Evolutionary conservation across 495 filamentous ascomycete genomes (phyloP), one percentile per base, ranked within the genome.

Genomic region (Penicillium paradoxum): DNA sequence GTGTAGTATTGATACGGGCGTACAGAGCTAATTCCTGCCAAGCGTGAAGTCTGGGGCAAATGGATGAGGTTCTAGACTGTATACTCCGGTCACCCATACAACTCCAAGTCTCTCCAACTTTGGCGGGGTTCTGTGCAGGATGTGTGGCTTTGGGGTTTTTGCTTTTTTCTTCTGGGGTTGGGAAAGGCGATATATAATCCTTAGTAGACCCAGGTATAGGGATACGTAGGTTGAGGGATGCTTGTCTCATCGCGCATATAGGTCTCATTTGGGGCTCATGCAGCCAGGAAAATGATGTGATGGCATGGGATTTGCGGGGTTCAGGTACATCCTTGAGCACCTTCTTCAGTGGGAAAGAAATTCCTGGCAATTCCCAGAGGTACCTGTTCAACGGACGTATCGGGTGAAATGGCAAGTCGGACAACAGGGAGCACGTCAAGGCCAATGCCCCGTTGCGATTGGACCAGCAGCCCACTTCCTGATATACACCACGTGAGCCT

Each of bases 401-500:
- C 41, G 41, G 41, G 41, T 44, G 41, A 6, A 30, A 44, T 29
- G 25, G 39, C 39, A 42, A 42, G 38, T 22, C 19, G 36, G 38
- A 39, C 19, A 9, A 14, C 14, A 27, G 29, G 27, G 19, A 45
- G 33, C 33, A 38, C 46, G 32, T 38, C 21, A 49, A n/a, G n/a
- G n/a, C n/a, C n/a, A n/a, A n/a, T n/a, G 36, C 15, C 7, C 15
- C 6, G 2, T 14, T 32, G 49, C 52, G 46, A 62, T 57, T 54
- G 47, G 53, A 49, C 40, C 4, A 42, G 34, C 29, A 51, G n/a
- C n/a, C n/a, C n/a, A n/a, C n/a, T n/a, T n/a, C n/a, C n/a, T n/a
- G n/a, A n/a, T 22, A 22, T 2, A 34, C 6, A 65, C 56, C 62
- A 65, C 62, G 62, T 65, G 62, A 65, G 62, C 9, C 46, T 55